These are phyloP conservation scores for Penicillium janthinellum DNA, from an alignment of 2,329 filamentous ascomycete species.

Conservation along the genomic window DNA sequence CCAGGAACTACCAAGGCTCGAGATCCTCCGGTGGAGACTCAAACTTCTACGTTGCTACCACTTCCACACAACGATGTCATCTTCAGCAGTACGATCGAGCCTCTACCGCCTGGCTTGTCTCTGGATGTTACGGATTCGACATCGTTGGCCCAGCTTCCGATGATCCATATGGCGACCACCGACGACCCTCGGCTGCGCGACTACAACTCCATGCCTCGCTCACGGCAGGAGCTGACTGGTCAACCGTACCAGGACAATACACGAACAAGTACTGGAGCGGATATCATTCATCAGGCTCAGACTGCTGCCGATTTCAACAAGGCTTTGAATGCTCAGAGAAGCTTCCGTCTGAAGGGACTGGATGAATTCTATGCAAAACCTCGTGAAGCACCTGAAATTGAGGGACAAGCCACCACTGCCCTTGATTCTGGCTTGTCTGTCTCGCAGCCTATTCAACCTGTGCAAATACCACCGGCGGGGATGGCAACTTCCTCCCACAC, in stretches of 20 bases:
- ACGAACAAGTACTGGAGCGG: slow-evolving; percentile 71
- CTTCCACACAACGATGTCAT: slow-evolving; percentile 82
- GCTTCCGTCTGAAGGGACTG: slow-evolving; percentile 76
- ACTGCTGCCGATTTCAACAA: slow-evolving; percentile 92
- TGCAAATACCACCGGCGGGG: slow-evolving; percentile 38
- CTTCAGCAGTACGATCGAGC: slow-evolving; percentile 75
- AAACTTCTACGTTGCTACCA: slow-evolving; percentile 58
- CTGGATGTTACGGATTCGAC: slow-evolving; percentile 63
- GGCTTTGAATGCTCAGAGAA: slow-evolving; percentile 75
- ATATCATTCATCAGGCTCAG: slow-evolving; percentile 82
- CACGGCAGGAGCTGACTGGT: slow-evolving; percentile 86
- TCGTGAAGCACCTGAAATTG: slow-evolving; percentile 71
- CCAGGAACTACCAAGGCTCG: slow-evolving; percentile 87
- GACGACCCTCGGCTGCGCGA: slow-evolving; percentile 77
- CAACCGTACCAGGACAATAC: slow-evolving; percentile 85
- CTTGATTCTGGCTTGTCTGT: slow-evolving; percentile 39
- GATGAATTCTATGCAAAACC: slow-evolving; percentile 80
- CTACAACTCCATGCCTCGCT: slow-evolving; percentile 79
- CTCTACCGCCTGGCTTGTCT: slow-evolving; percentile 68
- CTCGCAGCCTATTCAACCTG: slow-evolving; percentile 43
- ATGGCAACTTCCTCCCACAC: slow-evolving; percentile 39
- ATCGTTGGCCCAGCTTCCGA: slow-evolving; percentile 72
- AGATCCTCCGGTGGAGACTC: slow-evolving; percentile 73
- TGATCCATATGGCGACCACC: slow-evolving; percentile 79
- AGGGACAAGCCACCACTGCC: slow-evolving; percentile 33